phyloP scores from a whole-genome alignment of 495 filamentous ascomycete species.

The Chaetomidium leptoderma region DNA sequence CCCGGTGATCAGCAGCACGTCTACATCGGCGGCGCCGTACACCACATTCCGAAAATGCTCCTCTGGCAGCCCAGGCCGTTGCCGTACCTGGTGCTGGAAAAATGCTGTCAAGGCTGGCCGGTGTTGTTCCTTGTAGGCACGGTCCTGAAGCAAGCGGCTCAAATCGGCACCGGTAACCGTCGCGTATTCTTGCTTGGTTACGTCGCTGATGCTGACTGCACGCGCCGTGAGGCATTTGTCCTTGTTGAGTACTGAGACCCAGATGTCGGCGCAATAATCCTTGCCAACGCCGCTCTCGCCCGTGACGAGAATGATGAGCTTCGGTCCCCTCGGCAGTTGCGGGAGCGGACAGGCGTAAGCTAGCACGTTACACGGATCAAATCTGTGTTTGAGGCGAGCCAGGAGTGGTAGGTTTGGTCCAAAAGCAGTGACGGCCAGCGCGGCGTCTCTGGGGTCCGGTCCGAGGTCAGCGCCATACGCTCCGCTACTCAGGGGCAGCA shows the following conservation, averaged over 20 bases:
- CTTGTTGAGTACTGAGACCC: conserved; percentile 44
- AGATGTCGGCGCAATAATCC: conserved; percentile 56
- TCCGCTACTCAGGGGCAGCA: conserved; percentile 52
- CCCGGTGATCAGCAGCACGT: conserved; percentile 61
- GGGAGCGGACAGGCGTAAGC: conserved; percentile 53
- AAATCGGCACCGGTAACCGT: conserved; percentile 48
- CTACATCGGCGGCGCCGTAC: conserved; percentile 39
- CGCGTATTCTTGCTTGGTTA: conserved; percentile 57
- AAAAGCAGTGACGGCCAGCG: conserved; percentile 53
- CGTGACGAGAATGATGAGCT: conserved; percentile 58
- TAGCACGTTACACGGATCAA: conserved; percentile 53
- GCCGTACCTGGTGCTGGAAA: conserved; percentile 46
- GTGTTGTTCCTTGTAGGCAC: conserved; percentile 61
- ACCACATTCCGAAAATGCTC: conserved; percentile 55
- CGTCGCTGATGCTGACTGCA: conserved; percentile 57
- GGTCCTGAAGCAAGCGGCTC: conserved; percentile 47
- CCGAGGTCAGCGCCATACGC: conserved; percentile 60
- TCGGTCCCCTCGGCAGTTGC: conserved; percentile 37
- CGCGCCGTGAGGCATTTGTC: conserved; percentile 42
- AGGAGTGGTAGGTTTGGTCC: conserved; percentile 51
- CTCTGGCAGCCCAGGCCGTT: conserved; percentile 48
- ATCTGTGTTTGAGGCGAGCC: conserved; percentile 48
- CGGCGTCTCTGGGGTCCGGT: conserved; percentile 55
- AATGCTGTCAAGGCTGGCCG: conserved; percentile 52
- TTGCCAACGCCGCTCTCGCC: conserved; percentile 57